These are phyloP conservation scores for Carex parvula DNA, from an alignment of 176 grass and related monocot species.

Conservation along the genomic window DNA sequence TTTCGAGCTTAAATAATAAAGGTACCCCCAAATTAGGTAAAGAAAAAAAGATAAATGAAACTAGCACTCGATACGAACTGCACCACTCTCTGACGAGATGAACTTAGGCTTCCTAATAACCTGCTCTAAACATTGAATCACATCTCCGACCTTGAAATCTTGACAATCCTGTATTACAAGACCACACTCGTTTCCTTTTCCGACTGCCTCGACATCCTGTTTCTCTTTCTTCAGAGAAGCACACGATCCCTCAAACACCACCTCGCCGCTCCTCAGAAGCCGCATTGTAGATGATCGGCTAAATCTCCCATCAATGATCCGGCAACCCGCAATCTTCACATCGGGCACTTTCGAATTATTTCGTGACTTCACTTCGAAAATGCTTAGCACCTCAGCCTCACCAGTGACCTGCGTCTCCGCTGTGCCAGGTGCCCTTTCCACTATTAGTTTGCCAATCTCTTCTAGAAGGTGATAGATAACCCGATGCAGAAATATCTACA, in stretches of 20 bases:
- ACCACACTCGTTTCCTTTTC: constrained; percentile 82
- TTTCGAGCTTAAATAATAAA: not conserved
- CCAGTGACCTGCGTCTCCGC: constrained; percentile 80
- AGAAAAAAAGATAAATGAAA: not conserved
- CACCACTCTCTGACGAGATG: constrained; percentile 72
- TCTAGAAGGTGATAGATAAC: constrained; percentile 96
- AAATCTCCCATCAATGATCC: constrained; percentile 67
- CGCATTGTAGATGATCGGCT: constrained; percentile 62
- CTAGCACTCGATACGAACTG: constrained; percentile 92
- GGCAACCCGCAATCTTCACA: constrained; percentile 86
- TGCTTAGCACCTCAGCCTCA: constrained; percentile 79
- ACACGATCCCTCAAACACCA: constrained; percentile 84
- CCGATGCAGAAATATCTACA: constrained; percentile 71
- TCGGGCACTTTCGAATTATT: constrained; percentile 79
- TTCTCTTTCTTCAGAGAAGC: constrained; percentile 74
- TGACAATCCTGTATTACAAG: constrained; percentile 80
- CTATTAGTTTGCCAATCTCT: constrained; percentile 71
- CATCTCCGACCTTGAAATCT: constrained; percentile 77
- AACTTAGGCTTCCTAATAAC: constrained; percentile 94
- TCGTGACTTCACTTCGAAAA: constrained; percentile 86
- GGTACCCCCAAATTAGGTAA: not conserved
- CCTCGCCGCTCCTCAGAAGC: constrained; percentile 82
- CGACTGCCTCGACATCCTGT: constrained; percentile 72
- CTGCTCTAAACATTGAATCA: constrained; percentile 77
- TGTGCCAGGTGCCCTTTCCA: constrained; percentile 86